Conservation (phyloP, 441 rosid genomes). For the Mallotus japonicus region DNA sequence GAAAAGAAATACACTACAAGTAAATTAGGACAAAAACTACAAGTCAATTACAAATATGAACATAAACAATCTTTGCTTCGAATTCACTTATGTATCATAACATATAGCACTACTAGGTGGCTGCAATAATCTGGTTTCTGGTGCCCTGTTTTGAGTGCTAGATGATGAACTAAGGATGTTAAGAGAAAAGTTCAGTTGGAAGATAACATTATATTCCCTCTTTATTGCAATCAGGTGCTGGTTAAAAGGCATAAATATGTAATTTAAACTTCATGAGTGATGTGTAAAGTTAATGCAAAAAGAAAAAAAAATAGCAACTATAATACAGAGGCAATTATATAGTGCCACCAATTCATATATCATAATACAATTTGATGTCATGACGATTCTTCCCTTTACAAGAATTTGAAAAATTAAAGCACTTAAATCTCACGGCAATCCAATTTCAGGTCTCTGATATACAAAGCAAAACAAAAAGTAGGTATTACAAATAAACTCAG, state of each 20-base stretch:
- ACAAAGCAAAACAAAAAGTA: background rate
- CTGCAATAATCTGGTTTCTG: constrained; percentile 57
- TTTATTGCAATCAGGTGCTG: too few species aligned
- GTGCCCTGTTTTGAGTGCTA: too few species aligned
- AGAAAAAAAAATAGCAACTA: background rate
- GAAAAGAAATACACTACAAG: too few species aligned
- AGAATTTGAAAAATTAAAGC: constrained; percentile 46
- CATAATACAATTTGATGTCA: background rate
- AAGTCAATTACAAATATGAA: background rate
- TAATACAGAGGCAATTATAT: background rate
- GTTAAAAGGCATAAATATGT: too few species aligned
- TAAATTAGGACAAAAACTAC: too few species aligned
- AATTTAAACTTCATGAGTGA: background rate
- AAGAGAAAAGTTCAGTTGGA: too few species aligned
- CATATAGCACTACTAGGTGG: constrained; percentile 63
- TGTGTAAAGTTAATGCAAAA: background rate
- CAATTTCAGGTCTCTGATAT: constrained; percentile 22
- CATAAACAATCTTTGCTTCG: background rate
- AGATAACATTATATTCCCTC: too few species aligned
- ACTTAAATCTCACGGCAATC: constrained; percentile 51
- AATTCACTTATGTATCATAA: constrained; percentile 55
- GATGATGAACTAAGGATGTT: too few species aligned
- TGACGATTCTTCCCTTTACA: constrained; percentile 36
- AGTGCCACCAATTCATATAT: background rate
- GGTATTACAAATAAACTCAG: too few species aligned